These are phyloP conservation scores for Mrakia frigida DNA, from an alignment of 768 basidiomycete species.

Conservation along the genomic window DNA sequence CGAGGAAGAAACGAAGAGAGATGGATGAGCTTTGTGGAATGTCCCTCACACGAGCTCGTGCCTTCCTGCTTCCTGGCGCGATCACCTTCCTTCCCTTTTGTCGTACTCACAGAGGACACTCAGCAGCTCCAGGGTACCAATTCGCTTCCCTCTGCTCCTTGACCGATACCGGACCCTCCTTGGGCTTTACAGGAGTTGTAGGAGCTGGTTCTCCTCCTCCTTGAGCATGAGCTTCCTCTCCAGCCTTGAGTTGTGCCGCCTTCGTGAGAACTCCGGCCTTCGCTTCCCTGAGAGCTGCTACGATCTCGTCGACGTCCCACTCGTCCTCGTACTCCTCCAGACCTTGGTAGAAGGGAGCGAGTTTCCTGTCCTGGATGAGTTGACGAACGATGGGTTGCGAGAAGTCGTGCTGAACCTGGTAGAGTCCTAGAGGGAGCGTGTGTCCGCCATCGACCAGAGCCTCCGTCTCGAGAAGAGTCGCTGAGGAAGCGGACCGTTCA, in stretches of 20 bases:
- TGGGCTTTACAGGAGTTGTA: constrained; percentile 4
- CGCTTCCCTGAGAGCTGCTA: constrained; percentile 68
- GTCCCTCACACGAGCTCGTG: constrained; percentile 1
- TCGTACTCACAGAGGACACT: constrained; percentile 83
- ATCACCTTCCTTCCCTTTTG: not conserved
- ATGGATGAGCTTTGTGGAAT: not conserved
- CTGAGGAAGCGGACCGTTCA: constrained; percentile 3
- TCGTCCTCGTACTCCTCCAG: constrained; percentile 84
- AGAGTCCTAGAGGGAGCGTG: constrained; percentile 75
- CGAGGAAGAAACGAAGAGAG: constrained; percentile 35
- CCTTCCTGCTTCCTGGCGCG: not conserved
- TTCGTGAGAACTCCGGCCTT: constrained; percentile 54
- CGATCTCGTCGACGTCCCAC: constrained; percentile 84
- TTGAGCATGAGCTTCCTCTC: not conserved
- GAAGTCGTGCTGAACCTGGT: constrained; percentile 70
- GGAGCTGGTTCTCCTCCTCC: constrained; percentile 3
- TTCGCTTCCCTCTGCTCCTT: constrained; percentile 59
- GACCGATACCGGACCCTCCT: constrained; percentile 29
- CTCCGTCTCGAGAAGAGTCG: constrained; percentile 53
- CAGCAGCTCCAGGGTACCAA: constrained; percentile 75
- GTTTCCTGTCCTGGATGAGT: constrained; percentile 76
- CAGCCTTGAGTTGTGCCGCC: constrained; percentile 2
- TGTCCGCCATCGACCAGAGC: constrained; percentile 77
- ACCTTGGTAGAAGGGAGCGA: constrained; percentile 94
- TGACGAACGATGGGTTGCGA: constrained; percentile 79